Evolutionary conservation across 371 early-diverging fungal genomes (phyloP), one percentile per base, ranked within the genome.

Genomic region (Batrachochytrium dendrobatidis): DNA sequence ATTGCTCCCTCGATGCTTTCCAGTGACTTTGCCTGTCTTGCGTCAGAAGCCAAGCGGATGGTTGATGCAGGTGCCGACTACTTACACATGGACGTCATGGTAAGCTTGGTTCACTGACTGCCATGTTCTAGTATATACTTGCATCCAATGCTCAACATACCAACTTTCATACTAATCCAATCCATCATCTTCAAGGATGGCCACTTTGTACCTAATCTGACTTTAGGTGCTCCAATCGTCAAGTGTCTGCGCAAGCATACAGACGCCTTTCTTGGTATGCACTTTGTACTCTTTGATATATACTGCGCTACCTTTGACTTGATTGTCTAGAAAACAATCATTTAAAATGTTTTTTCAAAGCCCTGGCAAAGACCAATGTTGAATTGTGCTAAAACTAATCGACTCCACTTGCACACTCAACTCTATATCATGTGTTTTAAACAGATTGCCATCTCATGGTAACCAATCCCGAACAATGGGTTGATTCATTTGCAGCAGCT

Each of bases 371-470:
- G 39, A 39, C 6, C 12, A 26, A 7, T 45, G 46, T 7, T 12
- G 46, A 20, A 45, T 26, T 5, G 46, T 12, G 24, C 46, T 20
- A 39, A 12, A 39, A 15, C 39, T 39, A 12, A 39, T 39, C 39
- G 12, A n/a, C n/a, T n/a, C n/a, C n/a, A n/a, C n/a, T n/a, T n/a
- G n/a, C n/a, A n/a, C n/a, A n/a, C n/a, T n/a, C n/a, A n/a, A n/a
- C n/a, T n/a, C n/a, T n/a, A n/a, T n/a, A 39, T 39, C 39, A n/a
- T n/a, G 12, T n/a, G 39, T n/a, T n/a, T 15, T 39, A 12, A 39
- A 15, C 24, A 82, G 98, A 98, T 79, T 95, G 96, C 75, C 98
- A 98, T 69, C 75, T 96, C 80, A 98, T 98, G 98, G 97, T 95
- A 22, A 81, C 91, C 34, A 71, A 91, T 55, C 98, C 98, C n/a